Base-by-base conservation (phyloP, 768 basidiomycete genomes). In the Termitomyces sp. region DNA sequence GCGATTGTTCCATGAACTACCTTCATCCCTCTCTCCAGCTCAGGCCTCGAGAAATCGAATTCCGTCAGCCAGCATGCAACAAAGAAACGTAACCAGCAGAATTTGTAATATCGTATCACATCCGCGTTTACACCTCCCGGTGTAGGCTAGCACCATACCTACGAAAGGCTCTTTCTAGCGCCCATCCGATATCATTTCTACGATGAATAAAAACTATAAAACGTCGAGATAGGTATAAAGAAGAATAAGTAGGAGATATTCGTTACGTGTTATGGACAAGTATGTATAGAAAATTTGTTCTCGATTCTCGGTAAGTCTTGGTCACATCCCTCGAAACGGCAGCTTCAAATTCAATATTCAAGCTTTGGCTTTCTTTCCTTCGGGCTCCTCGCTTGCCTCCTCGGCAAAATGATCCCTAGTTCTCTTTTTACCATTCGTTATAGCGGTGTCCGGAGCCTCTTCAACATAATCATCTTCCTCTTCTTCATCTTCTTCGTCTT, bases 1-100 rank as follows among this genome's bases (percentile, higher is more conserved):
- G 75, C 77, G n/a, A 59, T 91, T 6, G 88, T 87, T 20, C 89
- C 90, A 6, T 93, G 67, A 76, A 34, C 53, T 54, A 6, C 34
- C 27, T 6, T 18, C 36, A 27, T 33, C 34, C 4, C 20, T 42
- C 39, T 42, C 39, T 51, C 15, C 39, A 30, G 12, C n/a, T 36
- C 8, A n/a, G 12, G 33, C 31, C 49, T 34, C 33, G 8, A 22
- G 6, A n/a, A 36, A 24, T 34, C 33, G 13, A 20, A 15, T 11
- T 51, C 6, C 15, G 33, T 52, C 12, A 13, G 18, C 30, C 30
- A 31, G 18, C 46, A 30, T 47, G 37, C 20, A 13, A 34, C n/a
- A 20, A 34, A 50, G 33, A 27, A n/a, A 11, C 24, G 24, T 33
- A 20, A 55, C 42, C 42, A 45, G 27, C 11, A 13, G 42, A 44